Evolutionary conservation across 306 rosid genomes (phyloP), one percentile per base, ranked within the genome.

Genomic region (Ochetophila trinervis): DNA sequence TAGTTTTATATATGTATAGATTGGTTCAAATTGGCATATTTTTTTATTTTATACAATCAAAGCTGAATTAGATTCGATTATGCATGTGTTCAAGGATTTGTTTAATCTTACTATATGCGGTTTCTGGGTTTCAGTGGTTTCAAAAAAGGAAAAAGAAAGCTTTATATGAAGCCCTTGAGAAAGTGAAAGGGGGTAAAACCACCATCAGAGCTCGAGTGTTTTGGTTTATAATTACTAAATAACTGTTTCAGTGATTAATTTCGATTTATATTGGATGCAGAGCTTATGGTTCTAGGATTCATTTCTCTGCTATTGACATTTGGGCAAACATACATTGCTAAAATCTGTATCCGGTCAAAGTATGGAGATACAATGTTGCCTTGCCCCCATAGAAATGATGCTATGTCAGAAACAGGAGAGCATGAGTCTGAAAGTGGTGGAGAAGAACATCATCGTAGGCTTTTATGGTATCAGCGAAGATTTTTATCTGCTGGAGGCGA

Each of bases 221-320:
- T n/a, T 18, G 16, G 17, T 50, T 2, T 50, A 5, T 19, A 16
- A 50, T 27, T 50, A 50, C 54, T 50, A 15, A 15, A 19, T 59
- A 12, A 53, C 32, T 13, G 23, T 6, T 47, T 34, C 20, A 8
- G 23, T 19, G 19, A 62, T 50, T 35, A 30, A 24, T 72, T 30
- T 37, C 36, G 23, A 30, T 9, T 32, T 54, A 30, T 18, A 17
- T 24, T 37, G 22, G 0, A 54, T 71, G 87, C 97, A 93, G 99
- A 93, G 83, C 91, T 93, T 57, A 93, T 93, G 99, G 83, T 93
- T 78, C 79, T 93, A 67, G 99, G 99, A 59, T 93, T 93, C 75
- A 93, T 93, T 57, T 93, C 99, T 18, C 79, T 93, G 61, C 64
- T 93, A 8, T 80, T 93, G 61, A 93, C 99, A 63, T 93, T 93